Base-by-base conservation (phyloP, 2,329 filamentous ascomycete genomes). In the Didymella pinodella region DNA sequence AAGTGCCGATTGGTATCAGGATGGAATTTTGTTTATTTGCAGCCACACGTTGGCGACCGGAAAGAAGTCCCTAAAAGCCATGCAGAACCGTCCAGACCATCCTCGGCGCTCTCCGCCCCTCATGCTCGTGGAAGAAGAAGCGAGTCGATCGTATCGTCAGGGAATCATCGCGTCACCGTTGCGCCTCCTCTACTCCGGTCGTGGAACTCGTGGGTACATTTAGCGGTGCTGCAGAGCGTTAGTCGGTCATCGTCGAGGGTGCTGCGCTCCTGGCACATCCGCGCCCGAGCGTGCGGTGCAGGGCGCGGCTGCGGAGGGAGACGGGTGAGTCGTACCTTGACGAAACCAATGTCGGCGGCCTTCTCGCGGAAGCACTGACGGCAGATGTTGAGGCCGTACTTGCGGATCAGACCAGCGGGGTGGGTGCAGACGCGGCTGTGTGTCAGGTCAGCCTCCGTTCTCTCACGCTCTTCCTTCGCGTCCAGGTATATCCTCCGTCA, bases 321-420 rank as follows among this genome's bases (percentile, higher is more conserved):
- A 14, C 8, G 31, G 51, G 32, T 48, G 52, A 46, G 31, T 52
- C 73, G 71, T 81, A 88, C 86, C 86, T 89, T 89, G 80, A 83
- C 80, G 83, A 89, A 89, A 73, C 87, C 87, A 77, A 89, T 88
- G 79, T 89, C 86, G 76, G 79, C 77, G 75, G 82, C 80, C 84
- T 89, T 89, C 83, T 89, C 87, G 73, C 87, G 80, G 84, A 89
- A 89, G 85, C 86, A 89, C 81, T 86, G 84, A 84, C 86, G 85
- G 85, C 86, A 88, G 82, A 89, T 87, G 78, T 96, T 92, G 76
- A 97, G 88, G 80, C 95, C 94, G 86, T 99, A 99, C 87, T 99
- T 99, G 87, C 95, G 93, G 89, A 99, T 97, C 75, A 99, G 89
- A 96, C 95, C 95, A 79, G 95, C 94, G 80, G 88, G 89, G 91